Evolutionary conservation across 2,329 filamentous ascomycete species (phyloP), one percentile per base, ranked within the genome.

Genomic region (Exutisphaerella laricina): DNA sequence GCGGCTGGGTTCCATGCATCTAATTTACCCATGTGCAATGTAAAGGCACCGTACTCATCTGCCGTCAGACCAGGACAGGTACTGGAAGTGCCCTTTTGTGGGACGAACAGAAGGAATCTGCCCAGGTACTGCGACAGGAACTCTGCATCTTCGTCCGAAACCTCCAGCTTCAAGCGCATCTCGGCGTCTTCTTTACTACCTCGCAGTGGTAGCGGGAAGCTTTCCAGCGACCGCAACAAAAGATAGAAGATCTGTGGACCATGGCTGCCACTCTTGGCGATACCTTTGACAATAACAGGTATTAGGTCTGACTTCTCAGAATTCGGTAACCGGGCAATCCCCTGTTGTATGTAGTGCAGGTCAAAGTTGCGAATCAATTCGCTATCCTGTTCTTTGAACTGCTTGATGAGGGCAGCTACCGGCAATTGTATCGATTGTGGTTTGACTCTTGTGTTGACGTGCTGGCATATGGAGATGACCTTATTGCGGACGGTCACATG

Each of bases 331-430:
- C 82, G 73, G 39, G 75, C 74, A 32, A 86, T 71, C 28, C 90
- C 92, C 60, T 94, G 87, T 58, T 94, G 86, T 26, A 96, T 84
- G 61, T 94, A 95, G 13, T 85, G 74, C 29, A 97, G 70, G 65
- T 97, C 89, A 55, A 96, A 85, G 61, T 94, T 86, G 50, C 87
- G 83, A 51, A 98, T 79, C 26, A 96, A 73, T 1, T 82, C 71
- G 9, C 82, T 83, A 28, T 80, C 51, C 26, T 79, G 79, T 16
- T 85, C 79, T 64, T 94, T 94, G 73, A 94, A 96, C 63, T 97
- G 92, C 55, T 88, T 83, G 41, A 97, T 66, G 13, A 98, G 73
- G 12, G 82, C 79, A n/a, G 79, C 77, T 9, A 97, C 88, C 0
- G 92, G 92, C 4, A 98, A 71, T 41, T 89, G 74, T 51, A 96